These are phyloP conservation scores for Xerocomus potaroensis DNA, from an alignment of 768 basidiomycete species.

Conservation along the genomic window DNA sequence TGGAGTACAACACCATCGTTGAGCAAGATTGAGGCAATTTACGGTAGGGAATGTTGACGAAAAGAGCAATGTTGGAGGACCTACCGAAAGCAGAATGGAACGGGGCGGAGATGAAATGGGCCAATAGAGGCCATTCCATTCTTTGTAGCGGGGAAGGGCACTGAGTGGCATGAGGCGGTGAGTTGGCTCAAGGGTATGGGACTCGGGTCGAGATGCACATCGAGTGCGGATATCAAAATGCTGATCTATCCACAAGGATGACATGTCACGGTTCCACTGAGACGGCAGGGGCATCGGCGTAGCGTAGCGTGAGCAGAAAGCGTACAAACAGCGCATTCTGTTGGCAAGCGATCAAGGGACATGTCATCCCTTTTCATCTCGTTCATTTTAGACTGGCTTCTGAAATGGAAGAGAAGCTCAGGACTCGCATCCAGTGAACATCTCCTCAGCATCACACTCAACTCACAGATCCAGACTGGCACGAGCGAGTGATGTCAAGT, in stretches of 20 bases:
- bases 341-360: constrained; percentile 32
- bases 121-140: constrained; percentile 16
- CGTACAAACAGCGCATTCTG: constrained; percentile 28
- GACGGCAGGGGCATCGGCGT: no score
- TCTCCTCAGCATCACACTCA: no score
- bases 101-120: constrained; percentile 31
- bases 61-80: constrained; percentile 14
- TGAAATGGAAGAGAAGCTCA: constrained; percentile 30
- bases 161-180: constrained; percentile 24
- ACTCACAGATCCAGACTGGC: no score
- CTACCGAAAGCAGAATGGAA: constrained; percentile 20
- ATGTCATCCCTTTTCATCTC: constrained; percentile 26
- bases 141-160: constrained; percentile 15
- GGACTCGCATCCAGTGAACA: constrained; percentile 13
- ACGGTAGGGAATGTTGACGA: constrained; percentile 23
- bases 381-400: constrained; percentile 27
- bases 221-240: no score
- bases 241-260: no score
- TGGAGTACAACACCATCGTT: constrained; percentile 2
- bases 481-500: no score
- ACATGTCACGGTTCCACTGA: neutral
- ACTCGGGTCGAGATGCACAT: no score
- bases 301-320: no score
- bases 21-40: constrained; percentile 6
- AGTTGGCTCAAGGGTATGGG: neutral